These are phyloP conservation scores for Coemansia sp. DNA, from an alignment of 192 early-diverging fungal genomes.

Conservation along the genomic window DNA sequence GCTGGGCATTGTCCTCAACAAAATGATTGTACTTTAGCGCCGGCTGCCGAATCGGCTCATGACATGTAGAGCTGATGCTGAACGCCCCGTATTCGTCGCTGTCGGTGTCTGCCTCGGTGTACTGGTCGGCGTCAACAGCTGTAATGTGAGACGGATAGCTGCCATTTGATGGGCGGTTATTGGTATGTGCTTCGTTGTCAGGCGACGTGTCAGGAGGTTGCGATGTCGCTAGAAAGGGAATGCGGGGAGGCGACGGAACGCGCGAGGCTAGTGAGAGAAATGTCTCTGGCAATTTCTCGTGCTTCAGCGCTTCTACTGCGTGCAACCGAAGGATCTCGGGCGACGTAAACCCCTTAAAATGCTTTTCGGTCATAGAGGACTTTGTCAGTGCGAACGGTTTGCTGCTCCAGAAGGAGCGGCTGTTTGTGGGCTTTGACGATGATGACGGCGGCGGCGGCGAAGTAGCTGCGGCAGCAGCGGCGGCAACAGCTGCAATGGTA, in stretches of 20 bases:
- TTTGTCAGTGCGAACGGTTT: conserved; percentile 3
- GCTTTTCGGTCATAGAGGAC: not conserved
- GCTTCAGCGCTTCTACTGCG: conserved; percentile 8
- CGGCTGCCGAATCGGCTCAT: conserved; percentile 3
- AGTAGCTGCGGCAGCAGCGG: conserved; percentile 1
- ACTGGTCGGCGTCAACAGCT: conserved; percentile 9
- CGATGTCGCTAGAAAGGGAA: conserved; percentile 2
- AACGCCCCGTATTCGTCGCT: conserved; percentile 14
- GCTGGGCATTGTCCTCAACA: not conserved
- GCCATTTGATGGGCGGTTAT: conserved; percentile 10
- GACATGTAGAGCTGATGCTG: conserved; percentile 18
- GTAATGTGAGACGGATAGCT: conserved; percentile 20
- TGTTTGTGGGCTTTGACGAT: not conserved
- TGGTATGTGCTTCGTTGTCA: not conserved
- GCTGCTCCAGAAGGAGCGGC: conserved; percentile 16
- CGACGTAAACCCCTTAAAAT: conserved; percentile 33
- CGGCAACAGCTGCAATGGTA: conserved; percentile 10
- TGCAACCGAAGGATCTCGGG: conserved; percentile 36
- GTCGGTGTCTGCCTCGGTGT: not conserved
- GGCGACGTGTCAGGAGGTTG: not conserved
- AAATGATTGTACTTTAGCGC: not conserved
- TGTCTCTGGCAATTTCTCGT: not conserved
- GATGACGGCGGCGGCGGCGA: not conserved
- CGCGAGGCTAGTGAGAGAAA: not conserved
- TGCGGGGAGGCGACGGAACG: not conserved